Conservation (phyloP, 306 rosid species). For the Macrotyloma uniflorum region DNA sequence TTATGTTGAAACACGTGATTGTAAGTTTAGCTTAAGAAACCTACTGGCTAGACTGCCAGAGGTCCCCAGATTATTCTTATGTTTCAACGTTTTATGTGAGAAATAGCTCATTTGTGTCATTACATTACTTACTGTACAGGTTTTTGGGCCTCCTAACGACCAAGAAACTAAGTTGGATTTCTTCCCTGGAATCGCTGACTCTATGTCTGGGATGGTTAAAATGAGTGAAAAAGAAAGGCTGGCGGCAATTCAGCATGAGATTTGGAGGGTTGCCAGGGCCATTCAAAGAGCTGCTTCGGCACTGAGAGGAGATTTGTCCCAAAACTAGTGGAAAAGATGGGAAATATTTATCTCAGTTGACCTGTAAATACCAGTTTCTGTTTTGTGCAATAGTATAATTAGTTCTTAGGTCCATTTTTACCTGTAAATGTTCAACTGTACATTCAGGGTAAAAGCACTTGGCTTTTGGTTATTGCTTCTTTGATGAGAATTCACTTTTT, state of each 20-base stretch:
- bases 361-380: background rate
- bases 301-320: constrained; percentile 70
- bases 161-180: constrained; percentile 56
- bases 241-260: constrained; percentile 66
- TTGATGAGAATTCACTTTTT: background rate
- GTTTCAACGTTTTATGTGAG: background rate
- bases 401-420: background rate
- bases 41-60: background rate
- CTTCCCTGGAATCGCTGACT: constrained; percentile 89
- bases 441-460: background rate
- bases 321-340: constrained; percentile 30
- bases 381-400: background rate
- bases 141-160: constrained; percentile 68
- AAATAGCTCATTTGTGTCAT: background rate
- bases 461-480: background rate
- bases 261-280: constrained; percentile 91
- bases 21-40: background rate
- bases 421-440: background rate
- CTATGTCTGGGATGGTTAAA: constrained; percentile 47
- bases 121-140: constrained; percentile 30
- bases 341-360: constrained; percentile 3
- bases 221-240: constrained; percentile 45
- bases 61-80: background rate
- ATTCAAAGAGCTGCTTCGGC: constrained; percentile 74
- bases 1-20: background rate